Evolutionary conservation across 495 filamentous ascomycete genomes (phyloP).

Genomic region (Staphylotrichum tortipilum): DNA sequence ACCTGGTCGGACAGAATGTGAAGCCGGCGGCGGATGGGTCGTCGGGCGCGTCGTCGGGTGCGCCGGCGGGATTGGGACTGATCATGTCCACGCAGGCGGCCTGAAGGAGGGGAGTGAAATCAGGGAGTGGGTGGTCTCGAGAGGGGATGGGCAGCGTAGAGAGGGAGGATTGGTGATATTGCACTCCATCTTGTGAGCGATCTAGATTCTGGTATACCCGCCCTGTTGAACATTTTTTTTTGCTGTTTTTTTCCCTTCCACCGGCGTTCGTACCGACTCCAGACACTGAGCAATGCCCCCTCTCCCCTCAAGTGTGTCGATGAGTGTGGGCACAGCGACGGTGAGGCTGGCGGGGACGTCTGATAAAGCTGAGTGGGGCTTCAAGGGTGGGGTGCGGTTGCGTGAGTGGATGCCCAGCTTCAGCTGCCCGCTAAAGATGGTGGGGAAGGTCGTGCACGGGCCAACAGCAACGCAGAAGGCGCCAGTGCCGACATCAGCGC

Average conservation of each 20-base stretch:
- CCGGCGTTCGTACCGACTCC: too few species aligned
- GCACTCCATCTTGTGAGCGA: too few species aligned
- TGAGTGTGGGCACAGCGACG: too few species aligned
- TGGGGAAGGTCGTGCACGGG: conserved; percentile 7
- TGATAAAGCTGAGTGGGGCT: not conserved
- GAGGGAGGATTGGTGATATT: too few species aligned
- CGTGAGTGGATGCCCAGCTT: not conserved
- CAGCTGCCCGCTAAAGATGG: conserved; percentile 2
- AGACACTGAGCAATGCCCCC: too few species aligned
- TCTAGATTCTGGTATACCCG: too few species aligned
- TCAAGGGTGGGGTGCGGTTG: not conserved
- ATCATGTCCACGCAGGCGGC: conserved; percentile 13
- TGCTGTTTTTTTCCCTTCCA: too few species aligned
- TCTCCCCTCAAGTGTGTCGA: too few species aligned
- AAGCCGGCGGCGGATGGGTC: conserved; percentile 1
- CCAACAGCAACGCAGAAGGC: not conserved
- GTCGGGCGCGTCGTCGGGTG: conserved; percentile 11
- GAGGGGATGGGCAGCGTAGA: too few species aligned
- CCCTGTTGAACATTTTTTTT: too few species aligned
- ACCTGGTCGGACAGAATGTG: conserved; percentile 48
- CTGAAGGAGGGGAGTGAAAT: not conserved
- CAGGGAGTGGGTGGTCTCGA: too few species aligned
- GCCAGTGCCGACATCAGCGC: not conserved
- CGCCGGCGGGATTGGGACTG: conserved; percentile 37
- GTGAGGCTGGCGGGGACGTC: not conserved